Base-by-base conservation (phyloP, 306 rosid species). In the Dryas drummondii region DNA sequence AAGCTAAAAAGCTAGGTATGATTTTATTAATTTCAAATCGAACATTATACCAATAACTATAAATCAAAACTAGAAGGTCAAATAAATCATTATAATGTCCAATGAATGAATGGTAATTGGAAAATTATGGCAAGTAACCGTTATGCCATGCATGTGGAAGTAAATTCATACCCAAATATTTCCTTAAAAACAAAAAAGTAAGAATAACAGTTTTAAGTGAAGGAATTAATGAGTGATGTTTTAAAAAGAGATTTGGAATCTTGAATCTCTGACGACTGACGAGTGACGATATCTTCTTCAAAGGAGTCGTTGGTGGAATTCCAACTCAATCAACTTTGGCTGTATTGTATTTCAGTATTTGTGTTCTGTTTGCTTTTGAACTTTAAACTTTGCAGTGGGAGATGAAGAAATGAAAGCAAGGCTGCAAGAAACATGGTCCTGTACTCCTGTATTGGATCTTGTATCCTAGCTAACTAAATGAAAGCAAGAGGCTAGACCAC, bases 291-390 rank as follows among this genome's bases (percentile, higher is more conserved):
- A 44, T 32, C 26, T 48, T 51, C 76, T 37, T 16, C 55, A 70
- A 76, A 75, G 73, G 16, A 53, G 52, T 64, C 68, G 26, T 2
- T 16, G 72, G 91, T 91, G 96, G 87, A 85, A 85, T 72, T 88
- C 90, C 97, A 87, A 81, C 80, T 84, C 89, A 7, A 76, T 74
- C 16, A 69, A 69, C 48, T 79, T 84, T 85, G 86, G 85, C 83
- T 37, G 75, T 19, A 71, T 71, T 71, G 15, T 58, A 41, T 26
- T 9, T 1, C 63, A 22, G 4, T 14, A 9, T 58, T 22, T 22
- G 7, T 26, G 40, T 8, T 22, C 26, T 22, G 14, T 22, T 58
- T 22, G 14, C 63, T 9, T 22, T 58, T 22, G 15, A 26, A 58
- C 15, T 58, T 32, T 32, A 32, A 32, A 32, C 37, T 32, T 32